A percentile compares a stretch with the other conserved stretches of the same genome.
These are phyloP conservation scores for Metschnikowia sp. DNA, from an alignment of 805 yeast species.

Conservation along the genomic window DNA sequence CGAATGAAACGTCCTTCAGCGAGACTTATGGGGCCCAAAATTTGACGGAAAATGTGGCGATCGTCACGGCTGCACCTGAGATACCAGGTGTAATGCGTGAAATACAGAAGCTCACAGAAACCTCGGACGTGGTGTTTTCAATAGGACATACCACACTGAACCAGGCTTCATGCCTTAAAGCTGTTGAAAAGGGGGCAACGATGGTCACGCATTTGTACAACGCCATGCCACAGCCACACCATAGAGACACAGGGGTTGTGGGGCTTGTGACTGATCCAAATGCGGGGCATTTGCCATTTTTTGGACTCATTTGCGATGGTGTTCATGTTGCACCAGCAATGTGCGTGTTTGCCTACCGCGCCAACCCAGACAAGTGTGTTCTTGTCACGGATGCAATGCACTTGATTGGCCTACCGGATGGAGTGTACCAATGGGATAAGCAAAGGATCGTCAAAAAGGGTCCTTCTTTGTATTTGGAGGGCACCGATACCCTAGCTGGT, in stretches of 20 bases:
- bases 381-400: constrained; percentile 60
- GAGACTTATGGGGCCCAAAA: constrained; percentile 38
- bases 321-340: constrained; percentile 57
- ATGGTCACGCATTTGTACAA: constrained; percentile 61
- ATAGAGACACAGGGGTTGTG: constrained; percentile 54
- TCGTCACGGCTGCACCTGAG: constrained; percentile 53
- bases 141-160: constrained; percentile 48
- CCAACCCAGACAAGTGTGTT: constrained; percentile 51
- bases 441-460: constrained; percentile 49
- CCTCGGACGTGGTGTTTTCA: constrained; percentile 37
- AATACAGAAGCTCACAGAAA: constrained; percentile 32
- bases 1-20: constrained; percentile 24
- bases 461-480: constrained; percentile 44
- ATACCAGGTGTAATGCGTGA: constrained; percentile 43
- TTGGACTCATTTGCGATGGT: constrained; percentile 56
- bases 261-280: constrained; percentile 42
- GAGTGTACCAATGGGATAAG: constrained; percentile 51
- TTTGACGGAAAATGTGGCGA: constrained; percentile 33
- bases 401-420: constrained; percentile 54
- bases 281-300: constrained; percentile 37
- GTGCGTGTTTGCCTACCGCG: constrained; percentile 46
- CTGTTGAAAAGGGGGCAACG: constrained; percentile 50
- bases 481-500: constrained; percentile 59
- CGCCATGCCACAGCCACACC: constrained; percentile 63
- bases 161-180: constrained; percentile 37